Base-by-base conservation (phyloP, 352 stramenopile species). In the Pythium graminicola region DNA sequence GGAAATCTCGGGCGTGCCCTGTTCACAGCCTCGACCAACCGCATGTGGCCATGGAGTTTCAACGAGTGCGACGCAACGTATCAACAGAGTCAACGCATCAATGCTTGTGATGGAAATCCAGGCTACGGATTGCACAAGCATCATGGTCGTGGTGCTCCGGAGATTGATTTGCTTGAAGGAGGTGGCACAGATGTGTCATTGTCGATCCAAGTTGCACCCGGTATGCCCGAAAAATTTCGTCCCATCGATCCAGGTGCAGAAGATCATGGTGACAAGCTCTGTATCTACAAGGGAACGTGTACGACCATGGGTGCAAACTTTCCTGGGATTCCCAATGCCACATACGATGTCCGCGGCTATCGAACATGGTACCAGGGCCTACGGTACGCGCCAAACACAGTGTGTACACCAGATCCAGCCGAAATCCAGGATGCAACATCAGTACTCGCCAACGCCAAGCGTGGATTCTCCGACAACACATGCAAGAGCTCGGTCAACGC, bases 11-110 rank as follows among this genome's bases (percentile, higher is more conserved):
- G 91, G 17, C 68, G 95, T 32, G 90, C 93, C 9, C 97, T 97
- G 14, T 99, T 98, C 66, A 93, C 89, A 47, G 83, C 74, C 0
- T 96, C 82, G 0, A 97, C 90, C 19, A 89, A 89, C 43, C 87
- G 93, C 50, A 91, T 98, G 59, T 99, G 95, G 95, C 96, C 96
- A 2, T 99, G 92, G 75, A 96, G 81, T 38, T 98, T 97, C 64
- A 74, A 98, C 59, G 73, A 78, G 39, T 98, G 95, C 0, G 64
- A 59, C 0, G 57, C 76, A 11, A 86, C 86, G 48, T 69, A 69
- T n/a, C 63, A 66, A 16, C 57, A 59, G 38, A 86, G 85, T 53
- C 81, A 91, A 45, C 72, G 76, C 2, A 91, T 91, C 53, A 94
- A 69, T 26, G 94, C 85, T 0, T 99, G 95, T 64, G 91, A 98